Evolutionary conservation across 1,284 basidiomycete genomes (phyloP).

Genomic region (Apiotrichum domesticum): DNA sequence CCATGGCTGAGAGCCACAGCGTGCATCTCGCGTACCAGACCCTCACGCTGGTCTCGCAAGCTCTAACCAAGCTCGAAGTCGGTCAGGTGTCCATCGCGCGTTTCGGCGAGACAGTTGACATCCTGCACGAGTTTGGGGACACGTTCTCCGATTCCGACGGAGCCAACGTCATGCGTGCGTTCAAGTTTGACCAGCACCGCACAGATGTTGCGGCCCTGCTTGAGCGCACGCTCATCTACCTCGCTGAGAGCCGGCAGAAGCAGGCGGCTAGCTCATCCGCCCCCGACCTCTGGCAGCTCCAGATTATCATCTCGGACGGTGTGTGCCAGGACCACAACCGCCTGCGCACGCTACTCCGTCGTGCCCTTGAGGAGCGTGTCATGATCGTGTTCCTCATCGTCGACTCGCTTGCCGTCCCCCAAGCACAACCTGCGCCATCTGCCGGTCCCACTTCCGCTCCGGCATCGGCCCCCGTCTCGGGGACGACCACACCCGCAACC

Average conservation of each 20-base stretch:
- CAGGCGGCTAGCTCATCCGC: slow-evolving; percentile 56
- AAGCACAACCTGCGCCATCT: not conserved
- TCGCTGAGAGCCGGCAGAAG: slow-evolving; percentile 68
- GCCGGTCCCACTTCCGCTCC: slow-evolving; percentile 8
- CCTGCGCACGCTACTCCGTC: slow-evolving; percentile 71
- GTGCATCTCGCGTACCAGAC: slow-evolving; percentile 94
- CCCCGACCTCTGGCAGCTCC: slow-evolving; percentile 87
- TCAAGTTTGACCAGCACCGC: slow-evolving; percentile 84
- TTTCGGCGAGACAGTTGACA: slow-evolving; percentile 82
- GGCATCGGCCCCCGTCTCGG: slow-evolving; percentile 10
- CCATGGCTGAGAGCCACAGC: slow-evolving; percentile 91
- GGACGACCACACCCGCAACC: slow-evolving; percentile 9
- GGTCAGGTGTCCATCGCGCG: slow-evolving; percentile 88
- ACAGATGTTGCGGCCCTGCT: slow-evolving; percentile 85
- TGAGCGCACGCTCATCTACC: slow-evolving; percentile 70
- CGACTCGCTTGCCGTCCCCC: slow-evolving; percentile 60
- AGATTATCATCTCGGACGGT: slow-evolving; percentile 98
- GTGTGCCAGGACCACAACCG: slow-evolving; percentile 93
- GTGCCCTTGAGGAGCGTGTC: slow-evolving; percentile 82
- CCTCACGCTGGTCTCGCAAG: slow-evolving; percentile 83
- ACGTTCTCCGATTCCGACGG: slow-evolving; percentile 73
- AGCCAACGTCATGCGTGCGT: slow-evolving; percentile 70
- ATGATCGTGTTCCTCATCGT: slow-evolving; percentile 97
- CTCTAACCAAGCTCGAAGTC: slow-evolving; percentile 85
- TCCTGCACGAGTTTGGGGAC: slow-evolving; percentile 79